Evolutionary conservation across 2,329 filamentous ascomycete species (phyloP).

Genomic region (Calonectria fujianensis): DNA sequence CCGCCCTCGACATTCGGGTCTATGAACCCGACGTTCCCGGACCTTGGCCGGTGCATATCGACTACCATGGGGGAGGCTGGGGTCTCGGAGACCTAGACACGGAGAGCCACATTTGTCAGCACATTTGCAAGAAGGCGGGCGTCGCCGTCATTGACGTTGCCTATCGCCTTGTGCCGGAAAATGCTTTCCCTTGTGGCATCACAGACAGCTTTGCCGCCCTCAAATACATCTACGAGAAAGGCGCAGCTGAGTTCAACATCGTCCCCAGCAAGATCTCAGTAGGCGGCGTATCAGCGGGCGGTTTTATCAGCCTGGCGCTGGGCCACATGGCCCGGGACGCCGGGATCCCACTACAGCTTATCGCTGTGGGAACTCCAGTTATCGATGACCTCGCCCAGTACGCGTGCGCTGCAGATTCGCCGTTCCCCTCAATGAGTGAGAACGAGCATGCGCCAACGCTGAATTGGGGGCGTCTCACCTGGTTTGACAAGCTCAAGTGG

Average conservation of each 20-base stretch:
- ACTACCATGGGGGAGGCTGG: slow-evolving; percentile 71
- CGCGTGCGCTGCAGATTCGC: slow-evolving; percentile 59
- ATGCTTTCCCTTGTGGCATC: slow-evolving; percentile 67
- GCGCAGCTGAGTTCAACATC: slow-evolving; percentile 61
- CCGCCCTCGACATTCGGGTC: slow-evolving; percentile 61
- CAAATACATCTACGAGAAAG: slow-evolving; percentile 61
- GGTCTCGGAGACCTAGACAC: slow-evolving; percentile 70
- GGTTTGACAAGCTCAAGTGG: slow-evolving; percentile 62
- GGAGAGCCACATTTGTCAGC: slow-evolving; percentile 69
- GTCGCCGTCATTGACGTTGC: slow-evolving; percentile 70
- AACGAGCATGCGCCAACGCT: slow-evolving; percentile 66
- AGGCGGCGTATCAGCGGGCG: slow-evolving; percentile 68
- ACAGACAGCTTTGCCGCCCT: slow-evolving; percentile 70
- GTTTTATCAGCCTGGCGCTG: slow-evolving; percentile 61
- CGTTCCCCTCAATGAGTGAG: slow-evolving; percentile 63
- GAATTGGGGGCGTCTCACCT: slow-evolving; percentile 65
- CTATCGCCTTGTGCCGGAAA: slow-evolving; percentile 72
- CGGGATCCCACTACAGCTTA: slow-evolving; percentile 60
- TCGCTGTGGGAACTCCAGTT: slow-evolving; percentile 63
- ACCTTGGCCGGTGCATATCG: slow-evolving; percentile 68
- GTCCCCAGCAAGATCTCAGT: slow-evolving; percentile 62
- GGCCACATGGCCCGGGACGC: slow-evolving; percentile 65
- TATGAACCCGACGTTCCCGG: slow-evolving; percentile 65
- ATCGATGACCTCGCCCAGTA: slow-evolving; percentile 64
- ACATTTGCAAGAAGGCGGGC: slow-evolving; percentile 65